Base-by-base conservation (phyloP, 768 basidiomycete species). In the Amanita pallidorosea region DNA sequence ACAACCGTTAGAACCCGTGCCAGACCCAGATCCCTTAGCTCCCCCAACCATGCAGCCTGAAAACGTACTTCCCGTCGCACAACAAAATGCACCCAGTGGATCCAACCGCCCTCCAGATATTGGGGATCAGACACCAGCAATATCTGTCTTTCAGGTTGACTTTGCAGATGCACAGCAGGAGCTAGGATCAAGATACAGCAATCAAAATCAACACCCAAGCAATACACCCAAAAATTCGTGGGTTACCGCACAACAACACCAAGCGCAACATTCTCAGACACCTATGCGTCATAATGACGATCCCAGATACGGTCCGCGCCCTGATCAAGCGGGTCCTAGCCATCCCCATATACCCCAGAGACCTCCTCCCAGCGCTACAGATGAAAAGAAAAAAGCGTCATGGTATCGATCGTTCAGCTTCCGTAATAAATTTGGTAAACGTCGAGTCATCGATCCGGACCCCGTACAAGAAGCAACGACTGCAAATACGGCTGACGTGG, bases 361-460 rank as follows among this genome's bases (percentile, higher is more conserved):
- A 33, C 57, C 61, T 13, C 62, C 60, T 31, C 51, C 60, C 8
- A 56, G 61, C 0, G 37, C 63, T 34, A 54, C 59, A 4, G 67
- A 65, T 45, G 65, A 62, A 3, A 67, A 67, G 53, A 61, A 65
- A 33, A 65, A 70, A 45, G 63, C 63, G 34, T 67, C 70, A 11
- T 73, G 70, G 72, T 71, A 70, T 46, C 64, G 69, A 17, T 65
- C 65, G 7, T 60, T 71, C 18, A 69, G 68, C 47, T 61, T 65
- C 18, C 64, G 67, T 23, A 65, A 57, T 46, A 65, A 66, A 49
- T 35, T 51, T 18, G 42, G 50, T 9, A 64, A 57, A 27, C 65
- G 63, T 47, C 64, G 58, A 29, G 56, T 64, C 13, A 66, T 67
- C 35, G 67, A 70, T 52, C 68, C 67, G 1, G 55, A 57, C 11